Conservation (phyloP, 371 early-diverging fungal genomes). For the Conidiobolus incongruus region DNA sequence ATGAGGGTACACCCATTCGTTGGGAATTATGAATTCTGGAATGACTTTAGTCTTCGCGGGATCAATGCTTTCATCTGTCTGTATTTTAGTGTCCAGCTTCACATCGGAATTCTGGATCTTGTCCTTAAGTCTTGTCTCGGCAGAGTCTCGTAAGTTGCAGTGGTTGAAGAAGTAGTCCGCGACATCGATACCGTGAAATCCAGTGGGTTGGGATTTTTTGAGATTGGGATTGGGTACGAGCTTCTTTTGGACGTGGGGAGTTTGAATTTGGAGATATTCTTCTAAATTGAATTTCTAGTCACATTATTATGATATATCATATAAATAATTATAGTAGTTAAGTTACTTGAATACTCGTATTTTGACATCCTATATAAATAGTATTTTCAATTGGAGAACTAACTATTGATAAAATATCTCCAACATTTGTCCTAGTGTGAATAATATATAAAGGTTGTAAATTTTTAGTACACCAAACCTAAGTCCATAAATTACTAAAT, state of each 20-base stretch:
- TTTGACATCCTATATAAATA: slow-evolving; percentile 54
- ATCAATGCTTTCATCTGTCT: too few species aligned
- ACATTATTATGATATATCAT: not conserved
- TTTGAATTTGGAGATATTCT: too few species aligned
- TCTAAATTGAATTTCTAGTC: not conserved
- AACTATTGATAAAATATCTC: slow-evolving; percentile 46
- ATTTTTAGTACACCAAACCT: slow-evolving; percentile 43
- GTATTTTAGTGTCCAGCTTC: not conserved
- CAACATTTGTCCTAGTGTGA: slow-evolving; percentile 47
- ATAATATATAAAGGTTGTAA: slow-evolving; percentile 34
- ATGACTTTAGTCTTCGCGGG: slow-evolving; percentile 8
- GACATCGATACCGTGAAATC: not conserved
- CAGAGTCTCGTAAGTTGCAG: not conserved
- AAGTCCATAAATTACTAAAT: not conserved
- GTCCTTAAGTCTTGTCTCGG: not conserved
- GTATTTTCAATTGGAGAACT: slow-evolving; percentile 23
- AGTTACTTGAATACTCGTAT: slow-evolving; percentile 53
- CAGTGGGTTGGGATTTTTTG: not conserved
- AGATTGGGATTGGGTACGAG: too few species aligned
- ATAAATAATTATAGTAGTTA: not conserved
- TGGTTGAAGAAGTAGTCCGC: not conserved
- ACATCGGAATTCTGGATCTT: not conserved
- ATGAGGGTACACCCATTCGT: slow-evolving; percentile 24
- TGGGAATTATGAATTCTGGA: slow-evolving; percentile 24
- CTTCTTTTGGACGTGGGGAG: too few species aligned